A percentile compares a stretch with the other conserved stretches of the same genome.
Evolutionary conservation across 1,284 basidiomycete species (phyloP).

Genomic region (Malassezia obtusa): DNA sequence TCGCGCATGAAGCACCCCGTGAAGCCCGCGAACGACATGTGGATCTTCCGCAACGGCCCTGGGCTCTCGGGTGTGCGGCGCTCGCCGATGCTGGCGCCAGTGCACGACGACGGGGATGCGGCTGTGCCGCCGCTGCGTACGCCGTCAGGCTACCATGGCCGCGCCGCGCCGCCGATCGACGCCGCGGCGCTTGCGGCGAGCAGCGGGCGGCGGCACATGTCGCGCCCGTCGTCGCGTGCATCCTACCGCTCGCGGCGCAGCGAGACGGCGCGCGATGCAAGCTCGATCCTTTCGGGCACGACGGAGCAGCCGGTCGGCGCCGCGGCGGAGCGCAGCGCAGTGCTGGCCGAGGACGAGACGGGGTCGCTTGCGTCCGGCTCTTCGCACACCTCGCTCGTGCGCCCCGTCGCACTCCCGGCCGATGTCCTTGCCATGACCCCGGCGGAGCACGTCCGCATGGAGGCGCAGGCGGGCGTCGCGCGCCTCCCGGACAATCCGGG

Average conservation of each 20-base stretch:
- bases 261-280: slow-evolving; percentile 4
- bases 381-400: not conserved
- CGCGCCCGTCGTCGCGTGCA: slow-evolving; percentile 8
- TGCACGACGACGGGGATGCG: not conserved
- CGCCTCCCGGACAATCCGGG: slow-evolving; percentile 27
- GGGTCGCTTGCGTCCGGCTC: not conserved
- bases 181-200: no score
- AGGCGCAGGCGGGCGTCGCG: slow-evolving; percentile 37
- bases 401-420: not conserved
- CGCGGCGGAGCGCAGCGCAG: not conserved
- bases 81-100: slow-evolving; percentile 6
- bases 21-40: slow-evolving; percentile 26
- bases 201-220: slow-evolving; percentile 4
- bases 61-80: slow-evolving; percentile 22
- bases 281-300: not conserved
- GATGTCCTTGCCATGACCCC: slow-evolving; percentile 28
- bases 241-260: slow-evolving; percentile 7
- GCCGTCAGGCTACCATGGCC: not conserved
- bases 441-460: slow-evolving; percentile 31
- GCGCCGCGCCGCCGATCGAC: slow-evolving; percentile 1
- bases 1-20: not conserved
- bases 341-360: not conserved
- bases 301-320: not conserved
- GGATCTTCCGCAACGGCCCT: slow-evolving; percentile 43
- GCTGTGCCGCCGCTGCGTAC: not conserved